phyloP scores from a whole-genome alignment of 2,329 filamentous ascomycete genomes.

The Fusarium neocosmosporiellum region DNA sequence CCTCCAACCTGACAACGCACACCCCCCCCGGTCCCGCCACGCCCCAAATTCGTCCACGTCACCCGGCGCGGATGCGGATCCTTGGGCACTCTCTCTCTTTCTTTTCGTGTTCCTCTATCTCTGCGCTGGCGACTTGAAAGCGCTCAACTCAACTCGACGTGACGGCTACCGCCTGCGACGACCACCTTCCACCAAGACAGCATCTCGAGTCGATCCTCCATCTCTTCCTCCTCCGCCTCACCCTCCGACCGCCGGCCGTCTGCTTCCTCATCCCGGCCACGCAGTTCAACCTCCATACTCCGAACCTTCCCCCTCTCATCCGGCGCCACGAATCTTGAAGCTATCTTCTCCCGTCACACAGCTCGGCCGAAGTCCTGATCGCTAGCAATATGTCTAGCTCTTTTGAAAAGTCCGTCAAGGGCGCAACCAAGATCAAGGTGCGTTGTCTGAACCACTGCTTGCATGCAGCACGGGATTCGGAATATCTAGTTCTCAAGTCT shows the following conservation, averaged over 20 bases:
- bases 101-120: slow-evolving; percentile 37
- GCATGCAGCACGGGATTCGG: not conserved
- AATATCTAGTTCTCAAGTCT: not conserved
- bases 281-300: slow-evolving; percentile 31
- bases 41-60: slow-evolving; percentile 43
- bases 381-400: slow-evolving; percentile 76
- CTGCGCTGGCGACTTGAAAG: slow-evolving; percentile 40
- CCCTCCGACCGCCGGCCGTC: slow-evolving; percentile 13
- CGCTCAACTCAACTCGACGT: slow-evolving; percentile 5
- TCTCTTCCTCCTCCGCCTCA: slow-evolving; percentile 3
- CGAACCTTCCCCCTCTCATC: slow-evolving; percentile 17
- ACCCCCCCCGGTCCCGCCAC: slow-evolving; percentile 40
- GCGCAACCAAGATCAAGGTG: slow-evolving; percentile 97
- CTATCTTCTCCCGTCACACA: slow-evolving; percentile 20
- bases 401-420: slow-evolving; percentile 99
- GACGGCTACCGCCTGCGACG: slow-evolving; percentile 17
- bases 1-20: slow-evolving; percentile 31
- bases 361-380: slow-evolving; percentile 23
- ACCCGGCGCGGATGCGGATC: slow-evolving; percentile 41
- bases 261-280: slow-evolving; percentile 29
- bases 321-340: slow-evolving; percentile 1
- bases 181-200: slow-evolving; percentile 11
- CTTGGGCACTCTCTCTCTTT: slow-evolving; percentile 31
- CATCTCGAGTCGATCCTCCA: slow-evolving; percentile 6
- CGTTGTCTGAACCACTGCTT: slow-evolving; percentile 16